phyloP scores from a whole-genome alignment of 2,329 filamentous ascomycete species.

The Escovopsis weberi region DNA sequence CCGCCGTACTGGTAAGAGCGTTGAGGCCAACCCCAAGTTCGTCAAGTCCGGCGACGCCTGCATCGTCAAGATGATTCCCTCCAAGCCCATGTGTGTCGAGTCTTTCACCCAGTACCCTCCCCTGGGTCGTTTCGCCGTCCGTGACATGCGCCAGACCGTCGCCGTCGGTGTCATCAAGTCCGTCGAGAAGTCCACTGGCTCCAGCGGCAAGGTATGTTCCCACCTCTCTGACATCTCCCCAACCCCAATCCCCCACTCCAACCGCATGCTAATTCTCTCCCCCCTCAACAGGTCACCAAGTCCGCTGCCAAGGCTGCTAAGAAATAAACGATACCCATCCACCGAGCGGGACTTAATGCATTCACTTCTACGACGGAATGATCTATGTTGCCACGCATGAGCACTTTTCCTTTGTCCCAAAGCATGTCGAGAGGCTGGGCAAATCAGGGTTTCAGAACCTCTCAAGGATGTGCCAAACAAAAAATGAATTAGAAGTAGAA shows the following conservation, averaged over 20 bases:
- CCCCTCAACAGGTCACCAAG: conserved; percentile 36
- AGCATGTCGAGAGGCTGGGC: conserved; percentile 29
- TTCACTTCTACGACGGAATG: conserved; percentile 32
- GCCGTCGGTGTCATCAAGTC: conserved; percentile 92
- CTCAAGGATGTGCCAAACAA: conserved; percentile 30
- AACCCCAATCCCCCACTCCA: neutral
- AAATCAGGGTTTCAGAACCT: conserved; percentile 23
- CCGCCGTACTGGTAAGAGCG: conserved; percentile 97
- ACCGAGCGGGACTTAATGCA: conserved; percentile 16
- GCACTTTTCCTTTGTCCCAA: conserved; percentile 25
- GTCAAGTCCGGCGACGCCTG: conserved; percentile 99
- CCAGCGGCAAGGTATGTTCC: conserved; percentile 37
- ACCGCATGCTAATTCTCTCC: neutral
- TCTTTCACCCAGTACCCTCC: conserved; percentile 99
- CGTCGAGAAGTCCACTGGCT: conserved; percentile 49
- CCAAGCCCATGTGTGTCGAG: conserved; percentile 99
- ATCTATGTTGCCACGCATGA: conserved; percentile 30
- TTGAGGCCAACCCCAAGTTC: conserved; percentile 90
- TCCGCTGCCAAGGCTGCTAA: conserved; percentile 59
- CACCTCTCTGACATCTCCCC: neutral
- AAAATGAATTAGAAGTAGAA: conserved; percentile 33
- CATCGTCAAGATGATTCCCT: conserved; percentile 99
- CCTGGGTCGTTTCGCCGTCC: conserved; percentile 99
- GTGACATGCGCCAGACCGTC: conserved; percentile 90
- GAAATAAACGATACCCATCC: conserved; percentile 42